These are phyloP conservation scores for Plasmodium adleri DNA, from an alignment of 169 alveolate species.

Conservation along the genomic window DNA sequence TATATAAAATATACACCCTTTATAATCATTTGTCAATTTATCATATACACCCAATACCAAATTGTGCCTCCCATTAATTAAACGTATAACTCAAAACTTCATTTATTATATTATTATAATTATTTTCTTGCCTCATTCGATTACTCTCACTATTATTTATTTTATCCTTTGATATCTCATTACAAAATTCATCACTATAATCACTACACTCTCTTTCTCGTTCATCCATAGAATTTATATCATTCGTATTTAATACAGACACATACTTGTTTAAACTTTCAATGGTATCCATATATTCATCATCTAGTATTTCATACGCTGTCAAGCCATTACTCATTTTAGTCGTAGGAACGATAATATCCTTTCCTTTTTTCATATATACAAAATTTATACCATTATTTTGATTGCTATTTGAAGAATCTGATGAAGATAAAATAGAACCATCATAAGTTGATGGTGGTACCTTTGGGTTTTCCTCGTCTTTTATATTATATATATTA, in stretches of 20 bases:
- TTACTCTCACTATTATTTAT: neutral
- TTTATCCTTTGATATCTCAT: neutral
- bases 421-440: too few relatives aligned
- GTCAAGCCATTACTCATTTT: neutral
- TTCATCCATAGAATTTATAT: conserved; percentile 11
- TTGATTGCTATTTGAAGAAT: too few relatives aligned
- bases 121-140: neutral
- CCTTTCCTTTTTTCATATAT: too few relatives aligned
- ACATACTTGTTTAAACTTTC: conserved; percentile 16
- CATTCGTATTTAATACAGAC: conserved; percentile 43
- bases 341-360: too few relatives aligned
- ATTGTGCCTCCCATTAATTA: neutral
- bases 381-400: too few relatives aligned
- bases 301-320: neutral
- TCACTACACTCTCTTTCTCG: conserved; percentile 37
- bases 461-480: too few relatives aligned
- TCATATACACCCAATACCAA: too few relatives aligned
- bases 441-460: too few relatives aligned
- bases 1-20: too few relatives aligned
- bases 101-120: conserved; percentile 11
- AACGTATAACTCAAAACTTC: conserved; percentile 38
- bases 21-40: too few relatives aligned
- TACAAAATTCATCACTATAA: conserved; percentile 21
- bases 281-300: neutral
- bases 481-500: neutral